Percentiles rank a stretch among this genome's conserved stretches.
These are phyloP conservation scores for Borovskyia barvae DNA, from an alignment of 208 protist species.

Conservation along the genomic window DNA sequence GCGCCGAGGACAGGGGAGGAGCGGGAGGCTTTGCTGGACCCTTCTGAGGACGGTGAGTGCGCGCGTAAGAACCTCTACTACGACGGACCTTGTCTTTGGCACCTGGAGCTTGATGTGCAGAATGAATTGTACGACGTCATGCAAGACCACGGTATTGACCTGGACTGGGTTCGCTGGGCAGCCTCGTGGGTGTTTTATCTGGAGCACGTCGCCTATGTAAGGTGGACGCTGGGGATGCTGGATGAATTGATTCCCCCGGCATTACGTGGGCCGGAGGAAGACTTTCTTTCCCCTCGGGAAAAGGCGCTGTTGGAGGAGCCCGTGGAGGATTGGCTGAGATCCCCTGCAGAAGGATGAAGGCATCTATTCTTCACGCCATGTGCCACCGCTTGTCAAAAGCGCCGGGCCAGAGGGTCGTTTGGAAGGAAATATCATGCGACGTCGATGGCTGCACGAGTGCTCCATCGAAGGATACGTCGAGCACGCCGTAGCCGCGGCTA, in stretches of 20 bases:
- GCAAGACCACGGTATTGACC: constrained; percentile 77
- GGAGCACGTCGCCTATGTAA: constrained; percentile 65
- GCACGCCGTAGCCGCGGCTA: too few relatives aligned
- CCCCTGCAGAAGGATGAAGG: too few relatives aligned
- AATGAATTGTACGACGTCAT: constrained; percentile 87
- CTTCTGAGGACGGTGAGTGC: constrained; percentile 46
- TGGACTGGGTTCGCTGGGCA: constrained; percentile 75
- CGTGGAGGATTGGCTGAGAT: constrained; percentile 54
- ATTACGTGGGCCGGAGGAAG: constrained; percentile 52
- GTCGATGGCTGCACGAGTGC: too few relatives aligned
- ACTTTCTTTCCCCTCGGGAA: constrained; percentile 62
- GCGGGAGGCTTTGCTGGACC: constrained; percentile 22
- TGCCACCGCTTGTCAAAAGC: too few relatives aligned
- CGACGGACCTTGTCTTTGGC: constrained; percentile 82
- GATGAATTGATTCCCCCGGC: constrained; percentile 60
- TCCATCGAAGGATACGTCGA: too few relatives aligned
- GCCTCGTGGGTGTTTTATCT: constrained; percentile 77
- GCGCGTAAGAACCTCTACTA: constrained; percentile 69
- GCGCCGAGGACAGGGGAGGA: constrained; percentile 13
- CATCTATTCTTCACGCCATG: too few relatives aligned
- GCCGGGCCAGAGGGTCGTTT: too few relatives aligned
- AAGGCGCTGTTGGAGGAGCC: constrained; percentile 46
- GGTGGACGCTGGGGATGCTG: constrained; percentile 63
- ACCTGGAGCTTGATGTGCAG: constrained; percentile 79
- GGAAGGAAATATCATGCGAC: too few relatives aligned